Evolutionary conservation across 2,329 filamentous ascomycete species (phyloP), one percentile per base, ranked within the genome.

Genomic region (Dendryphion nanum): DNA sequence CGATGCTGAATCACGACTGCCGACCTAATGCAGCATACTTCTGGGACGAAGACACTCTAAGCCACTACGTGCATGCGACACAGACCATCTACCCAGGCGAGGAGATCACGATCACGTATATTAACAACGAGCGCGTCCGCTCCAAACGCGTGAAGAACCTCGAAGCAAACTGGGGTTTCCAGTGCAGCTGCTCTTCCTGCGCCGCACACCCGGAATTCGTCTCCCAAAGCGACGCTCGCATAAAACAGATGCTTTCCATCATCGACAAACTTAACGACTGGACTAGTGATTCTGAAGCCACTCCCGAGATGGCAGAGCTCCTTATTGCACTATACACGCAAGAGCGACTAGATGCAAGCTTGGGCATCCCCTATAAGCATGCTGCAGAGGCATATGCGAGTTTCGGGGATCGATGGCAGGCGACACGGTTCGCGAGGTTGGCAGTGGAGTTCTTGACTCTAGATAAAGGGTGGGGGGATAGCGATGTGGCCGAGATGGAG

Each of bases 51-150:
- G 38, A 57, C 14, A 62, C 56, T 7, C 40, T 72, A 32, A 64
- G 59, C 12, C 68, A 70, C 36, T 58, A 64, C 37, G 63, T 70
- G 5, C 62, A 69, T 30, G 68, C 66, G 1, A 59, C 63, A 12
- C 50, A 61, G 20, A 55, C 58, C n/a, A 67, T 69, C 32, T 45
- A 52, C 18, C 52, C 61, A 1, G 66, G 66, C 34, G 59, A 69
- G 40, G 68, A 72, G 39, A 66, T 72, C 24, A 69, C 61, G 1
- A 69, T 71, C 38, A 68, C 68, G 4, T 72, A 71, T 40, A 60
- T 68, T 17, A 62, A 68, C 44, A 61, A 65, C 29, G 61, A 68
- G 37, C 47, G 52, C 14, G 38, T 44, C 5, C 50, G 63, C 2
- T 45, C 44, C 1, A 50, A 50, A 15, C 59, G 69, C 19, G 55